phyloP scores from a whole-genome alignment of 768 basidiomycete species.

The Kwoniella heveanensis region DNA sequence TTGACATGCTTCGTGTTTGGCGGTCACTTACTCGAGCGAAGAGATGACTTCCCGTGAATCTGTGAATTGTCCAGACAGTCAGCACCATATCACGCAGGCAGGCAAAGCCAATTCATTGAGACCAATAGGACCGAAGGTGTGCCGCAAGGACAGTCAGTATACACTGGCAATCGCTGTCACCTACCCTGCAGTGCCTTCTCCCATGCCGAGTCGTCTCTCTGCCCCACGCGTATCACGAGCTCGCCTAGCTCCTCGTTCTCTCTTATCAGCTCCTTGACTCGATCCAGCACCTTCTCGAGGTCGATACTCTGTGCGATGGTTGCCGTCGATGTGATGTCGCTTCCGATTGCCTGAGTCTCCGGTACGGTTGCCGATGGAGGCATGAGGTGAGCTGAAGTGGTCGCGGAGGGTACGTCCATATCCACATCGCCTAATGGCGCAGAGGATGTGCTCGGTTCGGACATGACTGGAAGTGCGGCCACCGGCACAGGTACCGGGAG shows the following conservation, averaged over 20 bases:
- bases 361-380: background rate
- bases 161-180: too few relatives aligned
- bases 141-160: too few relatives aligned
- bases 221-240: constrained; percentile 42
- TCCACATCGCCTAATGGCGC: constrained; percentile 7
- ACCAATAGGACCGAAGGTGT: too few relatives aligned
- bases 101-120: too few relatives aligned
- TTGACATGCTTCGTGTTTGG: background rate
- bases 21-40: constrained; percentile 40
- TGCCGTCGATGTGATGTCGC: background rate
- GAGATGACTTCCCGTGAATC: constrained; percentile 40
- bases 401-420: constrained; percentile 5
- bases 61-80: constrained; percentile 10
- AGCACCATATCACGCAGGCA: too few relatives aligned
- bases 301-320: constrained; percentile 22
- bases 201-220: constrained; percentile 24
- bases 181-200: constrained; percentile 43
- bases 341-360: background rate
- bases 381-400: background rate
- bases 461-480: background rate
- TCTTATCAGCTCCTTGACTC: constrained; percentile 41
- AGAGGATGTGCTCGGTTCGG: background rate
- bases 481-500: background rate
- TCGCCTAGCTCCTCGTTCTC: constrained; percentile 51
- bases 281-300: constrained; percentile 34